These are phyloP conservation scores for Leccinum disarticulatum DNA, from an alignment of 768 basidiomycete genomes.

Conservation along the genomic window DNA sequence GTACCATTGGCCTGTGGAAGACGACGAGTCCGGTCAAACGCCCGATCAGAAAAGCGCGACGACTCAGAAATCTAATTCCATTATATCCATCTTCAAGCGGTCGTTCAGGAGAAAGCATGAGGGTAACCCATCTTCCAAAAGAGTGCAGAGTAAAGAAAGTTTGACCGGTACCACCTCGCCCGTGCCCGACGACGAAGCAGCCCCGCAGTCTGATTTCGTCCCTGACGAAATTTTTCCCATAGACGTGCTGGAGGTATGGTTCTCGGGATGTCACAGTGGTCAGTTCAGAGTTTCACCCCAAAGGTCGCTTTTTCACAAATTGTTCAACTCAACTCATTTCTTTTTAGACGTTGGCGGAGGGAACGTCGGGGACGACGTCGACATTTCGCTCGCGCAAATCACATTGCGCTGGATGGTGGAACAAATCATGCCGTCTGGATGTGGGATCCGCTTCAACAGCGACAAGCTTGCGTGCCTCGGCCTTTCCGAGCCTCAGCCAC, in stretches of 20 bases:
- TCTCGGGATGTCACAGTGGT: constrained; percentile 73
- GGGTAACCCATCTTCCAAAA: neutral
- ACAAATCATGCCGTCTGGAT: constrained; percentile 53
- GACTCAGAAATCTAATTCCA: neutral
- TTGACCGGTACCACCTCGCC: neutral
- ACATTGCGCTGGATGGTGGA: constrained; percentile 79
- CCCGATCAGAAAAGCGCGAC: neutral
- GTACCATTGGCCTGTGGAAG: constrained; percentile 47
- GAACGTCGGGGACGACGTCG: constrained; percentile 41
- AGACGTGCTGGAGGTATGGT: constrained; percentile 81
- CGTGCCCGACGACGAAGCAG: neutral
- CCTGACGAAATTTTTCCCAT: constrained; percentile 18
- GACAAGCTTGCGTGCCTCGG: constrained; percentile 46
- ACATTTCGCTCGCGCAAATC: constrained; percentile 53
- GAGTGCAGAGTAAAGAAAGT: neutral
- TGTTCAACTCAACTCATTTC: neutral
- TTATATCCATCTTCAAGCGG: constrained; percentile 1
- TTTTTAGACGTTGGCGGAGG: constrained; percentile 73
- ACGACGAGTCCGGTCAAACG: constrained; percentile 28
- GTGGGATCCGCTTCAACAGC: constrained; percentile 58
- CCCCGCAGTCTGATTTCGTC: neutral
- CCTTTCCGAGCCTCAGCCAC: constrained; percentile 28
- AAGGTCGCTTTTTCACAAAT: neutral
- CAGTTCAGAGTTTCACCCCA: constrained; percentile 18
- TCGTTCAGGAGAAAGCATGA: constrained; percentile 2